Conservation (phyloP, 345 rosid species). For the Anacardium occidentale region DNA sequence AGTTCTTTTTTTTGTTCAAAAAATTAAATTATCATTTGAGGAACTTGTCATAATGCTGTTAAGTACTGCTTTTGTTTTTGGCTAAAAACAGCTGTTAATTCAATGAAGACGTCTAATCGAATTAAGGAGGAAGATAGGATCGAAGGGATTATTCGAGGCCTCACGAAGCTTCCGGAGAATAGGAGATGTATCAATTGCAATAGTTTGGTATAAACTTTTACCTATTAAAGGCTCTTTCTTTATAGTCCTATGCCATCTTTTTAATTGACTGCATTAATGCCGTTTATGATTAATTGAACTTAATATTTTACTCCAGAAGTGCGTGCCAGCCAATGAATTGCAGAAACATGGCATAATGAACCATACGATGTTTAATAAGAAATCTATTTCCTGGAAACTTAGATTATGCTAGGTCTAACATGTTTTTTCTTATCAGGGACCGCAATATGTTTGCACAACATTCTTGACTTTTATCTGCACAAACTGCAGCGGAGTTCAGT, state of each 20-base stretch:
- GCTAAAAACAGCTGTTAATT: background rate
- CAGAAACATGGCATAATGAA: background rate
- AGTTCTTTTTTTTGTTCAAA: no score
- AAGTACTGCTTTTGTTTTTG: background rate
- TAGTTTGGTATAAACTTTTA: conserved; percentile 48
- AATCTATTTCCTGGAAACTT: background rate
- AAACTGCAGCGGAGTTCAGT: conserved; percentile 87
- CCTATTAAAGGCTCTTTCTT: background rate
- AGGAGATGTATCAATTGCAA: conserved; percentile 86
- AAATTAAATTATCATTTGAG: background rate
- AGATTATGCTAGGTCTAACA: background rate
- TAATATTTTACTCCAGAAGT: background rate
- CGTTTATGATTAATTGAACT: no score
- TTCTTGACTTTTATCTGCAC: conserved; percentile 87
- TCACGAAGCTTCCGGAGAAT: conserved; percentile 75
- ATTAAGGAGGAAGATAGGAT: conserved; percentile 65
- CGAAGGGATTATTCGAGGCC: conserved; percentile 66
- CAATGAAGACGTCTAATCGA: conserved; percentile 43
- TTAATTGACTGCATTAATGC: no score
- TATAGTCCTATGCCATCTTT: background rate
- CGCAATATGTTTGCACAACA: conserved; percentile 92
- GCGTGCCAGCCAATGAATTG: background rate
- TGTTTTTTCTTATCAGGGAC: conserved; percentile 57
- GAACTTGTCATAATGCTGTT: background rate
- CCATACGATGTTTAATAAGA: background rate